Conservation (phyloP, 495 filamentous ascomycete species). For the Patellaria atrata region DNA sequence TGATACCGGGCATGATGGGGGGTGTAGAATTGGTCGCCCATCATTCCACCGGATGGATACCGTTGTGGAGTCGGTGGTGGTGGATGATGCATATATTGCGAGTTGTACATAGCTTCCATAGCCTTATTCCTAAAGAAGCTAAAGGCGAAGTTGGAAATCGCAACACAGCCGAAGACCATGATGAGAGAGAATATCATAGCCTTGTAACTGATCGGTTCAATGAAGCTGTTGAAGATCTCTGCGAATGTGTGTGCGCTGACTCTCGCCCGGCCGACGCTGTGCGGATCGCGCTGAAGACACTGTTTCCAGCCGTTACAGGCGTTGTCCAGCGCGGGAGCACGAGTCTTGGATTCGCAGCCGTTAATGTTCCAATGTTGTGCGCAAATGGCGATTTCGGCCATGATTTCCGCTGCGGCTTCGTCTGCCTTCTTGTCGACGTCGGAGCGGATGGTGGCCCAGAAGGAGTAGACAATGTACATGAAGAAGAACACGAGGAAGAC, state of each 20-base stretch:
- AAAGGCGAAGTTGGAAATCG: conserved; percentile 44
- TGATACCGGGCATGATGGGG: conserved; percentile 14
- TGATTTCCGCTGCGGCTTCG: conserved; percentile 44
- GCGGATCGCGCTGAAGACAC: conserved; percentile 70
- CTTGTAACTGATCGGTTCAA: conserved; percentile 60
- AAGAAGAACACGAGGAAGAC: conserved; percentile 49
- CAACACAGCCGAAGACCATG: conserved; percentile 40
- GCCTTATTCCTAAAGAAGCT: conserved; percentile 28
- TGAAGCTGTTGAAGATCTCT: conserved; percentile 60
- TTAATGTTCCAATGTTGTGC: conserved; percentile 56
- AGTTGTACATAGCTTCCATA: conserved; percentile 5
- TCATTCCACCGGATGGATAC: conserved; percentile 18
- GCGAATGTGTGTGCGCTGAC: conserved; percentile 67
- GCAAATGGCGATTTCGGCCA: conserved; percentile 60
- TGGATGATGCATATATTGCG: conserved; percentile 16
- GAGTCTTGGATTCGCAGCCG: conserved; percentile 43
- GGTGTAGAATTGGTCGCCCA: conserved; percentile 17
- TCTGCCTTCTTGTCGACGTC: conserved; percentile 63
- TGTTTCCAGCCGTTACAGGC: conserved; percentile 65
- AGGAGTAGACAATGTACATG: conserved; percentile 55
- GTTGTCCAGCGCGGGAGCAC: conserved; percentile 57
- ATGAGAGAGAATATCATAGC: conserved; percentile 48
- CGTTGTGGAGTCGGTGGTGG: conserved; percentile 26
- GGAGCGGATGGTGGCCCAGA: conserved; percentile 53
- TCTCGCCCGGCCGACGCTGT: conserved; percentile 47